Evolutionary conservation across 2,329 filamentous ascomycete genomes (phyloP).

Genomic region (Fusarium veterinarium): DNA sequence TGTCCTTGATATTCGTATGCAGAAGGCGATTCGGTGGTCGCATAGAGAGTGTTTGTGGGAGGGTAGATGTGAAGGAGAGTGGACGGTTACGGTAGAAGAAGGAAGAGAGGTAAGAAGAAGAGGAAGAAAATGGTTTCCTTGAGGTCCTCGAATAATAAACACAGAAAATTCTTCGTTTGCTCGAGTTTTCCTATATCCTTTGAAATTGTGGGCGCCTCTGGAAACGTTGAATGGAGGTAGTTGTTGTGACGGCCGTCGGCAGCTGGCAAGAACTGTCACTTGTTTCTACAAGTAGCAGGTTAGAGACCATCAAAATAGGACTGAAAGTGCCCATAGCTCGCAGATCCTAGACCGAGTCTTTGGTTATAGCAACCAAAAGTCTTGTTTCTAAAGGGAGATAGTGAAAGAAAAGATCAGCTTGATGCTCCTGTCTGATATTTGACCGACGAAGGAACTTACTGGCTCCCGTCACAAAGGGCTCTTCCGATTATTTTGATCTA

Average conservation of each 20-base stretch:
- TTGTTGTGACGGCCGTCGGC: constrained; percentile 14
- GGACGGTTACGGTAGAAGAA: neutral
- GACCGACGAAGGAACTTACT: neutral
- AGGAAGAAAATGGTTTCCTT: neutral
- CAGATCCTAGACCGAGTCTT: neutral
- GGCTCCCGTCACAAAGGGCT: neutral
- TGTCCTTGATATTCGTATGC: neutral
- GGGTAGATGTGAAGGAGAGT: constrained; percentile 14
- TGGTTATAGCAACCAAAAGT: neutral
- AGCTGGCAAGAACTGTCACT: constrained; percentile 29
- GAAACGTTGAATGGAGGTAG: neutral
- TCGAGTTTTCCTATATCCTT: neutral
- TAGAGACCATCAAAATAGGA: neutral
- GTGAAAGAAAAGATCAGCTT: neutral
- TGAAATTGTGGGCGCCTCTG: neutral
- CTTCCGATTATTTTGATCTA: neutral
- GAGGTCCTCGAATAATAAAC: neutral
- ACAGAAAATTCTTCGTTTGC: neutral
- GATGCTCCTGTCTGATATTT: neutral
- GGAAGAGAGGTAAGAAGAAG: neutral
- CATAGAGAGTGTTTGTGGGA: neutral
- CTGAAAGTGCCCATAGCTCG: neutral
- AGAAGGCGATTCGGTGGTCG: neutral
- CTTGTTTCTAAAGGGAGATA: neutral
- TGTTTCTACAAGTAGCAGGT: neutral